Evolutionary conservation across 2,329 filamentous ascomycete species (phyloP), one percentile per base, ranked within the genome.

Genomic region (Pseudogymnoascus sp.): DNA sequence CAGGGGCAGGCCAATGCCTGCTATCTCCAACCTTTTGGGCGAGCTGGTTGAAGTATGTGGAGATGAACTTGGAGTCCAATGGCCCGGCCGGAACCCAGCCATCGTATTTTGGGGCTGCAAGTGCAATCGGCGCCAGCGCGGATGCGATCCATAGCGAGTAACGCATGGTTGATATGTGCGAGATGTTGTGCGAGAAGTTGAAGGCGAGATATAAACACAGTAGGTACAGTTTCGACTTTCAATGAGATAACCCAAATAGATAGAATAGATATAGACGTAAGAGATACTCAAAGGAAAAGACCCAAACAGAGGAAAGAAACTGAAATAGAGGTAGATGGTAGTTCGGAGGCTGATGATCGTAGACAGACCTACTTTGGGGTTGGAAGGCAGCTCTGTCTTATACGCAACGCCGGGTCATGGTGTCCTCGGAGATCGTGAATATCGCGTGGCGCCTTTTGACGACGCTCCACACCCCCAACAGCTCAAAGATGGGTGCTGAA

Each of bases 11-110:
- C 64, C 78, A 75, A 10, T 71, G 64, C 69, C 76, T 80, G 61
- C 76, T 77, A 29, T 75, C 72, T 68, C 82, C 76, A 48, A 84
- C 77, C 72, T 84, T 86, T 61, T 73, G 65, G 29, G 82, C 83
- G 64, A 87, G 71, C 67, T 82, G 72, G 71, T 82, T 82, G 76
- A 87, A 87, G 75, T 86, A 87, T 40, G 79, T 77, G 29, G 83
- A 81, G 60, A 87, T 70, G n/a, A 78, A 73, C 59, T 68, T 65
- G 65, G 69, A 69, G 42, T 72, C 69, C 18, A 59, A 63, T 25
- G 70, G 67, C 37, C 61, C 58, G 27, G 63, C 62, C 9, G 64
- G 69, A 13, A 65, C 62, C 29, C 33, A 42, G 15, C 59, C 64
- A 29, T 66, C 37, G 21, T 67, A 65, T 61, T 67, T 68, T 59